A percentile compares a stretch with the other conserved stretches of the same genome.
These are phyloP conservation scores for Lolium multiflorum DNA, from an alignment of 176 grass and related monocot genomes.

Conservation along the genomic window DNA sequence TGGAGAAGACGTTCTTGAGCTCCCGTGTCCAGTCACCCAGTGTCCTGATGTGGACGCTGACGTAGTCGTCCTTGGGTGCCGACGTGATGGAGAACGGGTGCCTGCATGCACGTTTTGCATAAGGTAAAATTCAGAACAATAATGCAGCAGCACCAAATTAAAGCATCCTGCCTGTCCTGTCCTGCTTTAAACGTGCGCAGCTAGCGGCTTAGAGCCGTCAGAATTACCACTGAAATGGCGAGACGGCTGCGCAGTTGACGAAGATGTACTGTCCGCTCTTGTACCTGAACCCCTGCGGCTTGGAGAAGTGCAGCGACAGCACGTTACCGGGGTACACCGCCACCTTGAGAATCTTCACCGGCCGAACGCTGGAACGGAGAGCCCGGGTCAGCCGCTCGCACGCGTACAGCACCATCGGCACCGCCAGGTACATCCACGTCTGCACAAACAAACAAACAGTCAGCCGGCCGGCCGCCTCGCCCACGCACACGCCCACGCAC, in stretches of 20 bases:
- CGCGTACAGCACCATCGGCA: slow-evolving; percentile 72
- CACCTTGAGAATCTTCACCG: slow-evolving; percentile 89
- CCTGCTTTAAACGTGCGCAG: too few relatives aligned
- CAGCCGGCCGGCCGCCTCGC: too few relatives aligned
- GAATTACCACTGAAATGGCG: slow-evolving; percentile 79
- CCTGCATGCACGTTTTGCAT: slow-evolving; percentile 55
- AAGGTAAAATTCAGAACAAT: too few relatives aligned
- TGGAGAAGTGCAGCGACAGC: slow-evolving; percentile 77
- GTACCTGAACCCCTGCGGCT: slow-evolving; percentile 83
- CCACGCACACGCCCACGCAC: too few relatives aligned
- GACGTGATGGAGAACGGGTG: slow-evolving; percentile 98
- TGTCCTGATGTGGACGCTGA: slow-evolving; percentile 93
- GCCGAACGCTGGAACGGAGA: slow-evolving; percentile 69
- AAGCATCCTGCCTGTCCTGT: too few relatives aligned
- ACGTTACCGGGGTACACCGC: slow-evolving; percentile 88
- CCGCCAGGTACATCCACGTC: slow-evolving; percentile 95
- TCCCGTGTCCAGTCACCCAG: slow-evolving; percentile 93
- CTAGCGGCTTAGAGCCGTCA: too few relatives aligned
- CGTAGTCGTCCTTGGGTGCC: slow-evolving; percentile 79
- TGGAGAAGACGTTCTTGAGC: slow-evolving; percentile 87
- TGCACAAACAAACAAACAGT: slow-evolving; percentile 3
- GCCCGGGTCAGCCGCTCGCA: slow-evolving; percentile 72
- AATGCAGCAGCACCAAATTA: background rate
- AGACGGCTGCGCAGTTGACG: slow-evolving; percentile 93
- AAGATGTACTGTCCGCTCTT: slow-evolving; percentile 93